A percentile compares a stretch with the other conserved stretches of the same genome.
Conservation (phyloP, 768 basidiomycete genomes). For the Boletellus ananas region DNA sequence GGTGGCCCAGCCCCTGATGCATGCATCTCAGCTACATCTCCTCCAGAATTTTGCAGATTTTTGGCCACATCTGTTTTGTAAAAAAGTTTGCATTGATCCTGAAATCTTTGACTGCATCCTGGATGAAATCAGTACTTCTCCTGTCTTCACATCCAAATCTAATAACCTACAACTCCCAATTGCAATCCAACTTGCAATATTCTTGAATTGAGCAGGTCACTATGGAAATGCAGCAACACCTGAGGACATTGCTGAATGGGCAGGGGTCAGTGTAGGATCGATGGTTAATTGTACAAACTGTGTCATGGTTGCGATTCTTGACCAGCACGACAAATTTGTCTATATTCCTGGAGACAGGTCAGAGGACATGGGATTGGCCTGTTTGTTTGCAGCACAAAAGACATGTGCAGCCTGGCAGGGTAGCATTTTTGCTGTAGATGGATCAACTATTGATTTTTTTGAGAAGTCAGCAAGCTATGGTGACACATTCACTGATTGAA, state of each 20-base stretch:
- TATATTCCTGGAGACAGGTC: background rate
- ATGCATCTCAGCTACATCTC: background rate
- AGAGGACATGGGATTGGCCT: background rate
- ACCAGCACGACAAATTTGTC: background rate
- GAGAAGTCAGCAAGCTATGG: background rate
- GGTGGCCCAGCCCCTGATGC: too few relatives aligned
- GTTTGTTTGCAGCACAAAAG: background rate
- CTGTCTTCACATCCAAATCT: slow-evolving; percentile 20
- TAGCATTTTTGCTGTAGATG: slow-evolving; percentile 38
- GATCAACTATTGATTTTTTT: slow-evolving; percentile 25
- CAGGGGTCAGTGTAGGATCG: background rate
- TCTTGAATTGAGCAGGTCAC: slow-evolving; percentile 19
- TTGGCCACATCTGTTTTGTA: slow-evolving; percentile 21
- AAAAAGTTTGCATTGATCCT: slow-evolving; percentile 23
- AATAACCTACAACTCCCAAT: slow-evolving; percentile 22
- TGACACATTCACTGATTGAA: slow-evolving; percentile 13
- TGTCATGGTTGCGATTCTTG: background rate
- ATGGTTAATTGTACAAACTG: slow-evolving; percentile 3
- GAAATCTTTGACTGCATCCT: slow-evolving; percentile 24
- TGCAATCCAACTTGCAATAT: slow-evolving; percentile 29
- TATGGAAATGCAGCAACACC: slow-evolving; percentile 20
- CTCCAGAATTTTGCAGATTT: slow-evolving; percentile 4
- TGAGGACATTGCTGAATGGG: slow-evolving; percentile 8
- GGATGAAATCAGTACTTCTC: slow-evolving; percentile 16
- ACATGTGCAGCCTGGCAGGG: slow-evolving; percentile 25